A percentile compares a stretch with the other conserved stretches of the same genome.
phyloP scores from a whole-genome alignment of 768 basidiomycete genomes.

The Flagelloscypha sp. region DNA sequence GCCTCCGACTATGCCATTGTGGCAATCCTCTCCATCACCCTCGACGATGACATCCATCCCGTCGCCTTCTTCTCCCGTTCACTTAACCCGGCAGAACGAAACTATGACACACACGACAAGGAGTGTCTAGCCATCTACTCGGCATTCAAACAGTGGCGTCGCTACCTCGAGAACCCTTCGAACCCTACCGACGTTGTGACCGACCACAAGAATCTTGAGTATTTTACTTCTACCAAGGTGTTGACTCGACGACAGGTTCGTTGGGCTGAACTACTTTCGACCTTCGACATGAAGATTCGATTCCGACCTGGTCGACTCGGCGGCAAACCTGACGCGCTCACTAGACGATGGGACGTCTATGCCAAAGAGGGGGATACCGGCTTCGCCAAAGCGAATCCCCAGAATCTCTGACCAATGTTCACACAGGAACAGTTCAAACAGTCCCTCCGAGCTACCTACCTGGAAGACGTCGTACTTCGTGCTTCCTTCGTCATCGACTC shows the following conservation, averaged over 20 bases:
- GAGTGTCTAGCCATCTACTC: conserved; percentile 32
- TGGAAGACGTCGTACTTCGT: conserved; percentile 6
- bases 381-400: too few relatives aligned
- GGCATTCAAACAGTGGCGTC: conserved; percentile 25
- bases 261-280: conserved; percentile 36
- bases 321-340: conserved; percentile 12
- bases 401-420: too few relatives aligned
- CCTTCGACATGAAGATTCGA: conserved; percentile 28
- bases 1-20: conserved; percentile 15
- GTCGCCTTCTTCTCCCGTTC: conserved; percentile 21
- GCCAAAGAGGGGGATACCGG: conserved; percentile 12
- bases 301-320: conserved; percentile 15
- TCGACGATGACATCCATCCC: conserved; percentile 16
- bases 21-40: conserved; percentile 10
- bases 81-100: conserved; percentile 21
- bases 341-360: conserved; percentile 10
- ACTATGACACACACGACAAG: conserved; percentile 31
- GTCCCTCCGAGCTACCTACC: conserved; percentile 9
- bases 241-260: conserved; percentile 37
- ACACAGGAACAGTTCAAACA: too few relatives aligned
- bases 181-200: conserved; percentile 17
- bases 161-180: conserved; percentile 22
- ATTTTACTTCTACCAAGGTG: conserved; percentile 30
- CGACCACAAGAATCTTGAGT: conserved; percentile 35
- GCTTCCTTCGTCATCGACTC: conserved; percentile 11